Percentiles rank a stretch among this genome's conserved stretches.
Evolutionary conservation across 768 basidiomycete genomes (phyloP).

Genomic region (Jaapia argillacea): DNA sequence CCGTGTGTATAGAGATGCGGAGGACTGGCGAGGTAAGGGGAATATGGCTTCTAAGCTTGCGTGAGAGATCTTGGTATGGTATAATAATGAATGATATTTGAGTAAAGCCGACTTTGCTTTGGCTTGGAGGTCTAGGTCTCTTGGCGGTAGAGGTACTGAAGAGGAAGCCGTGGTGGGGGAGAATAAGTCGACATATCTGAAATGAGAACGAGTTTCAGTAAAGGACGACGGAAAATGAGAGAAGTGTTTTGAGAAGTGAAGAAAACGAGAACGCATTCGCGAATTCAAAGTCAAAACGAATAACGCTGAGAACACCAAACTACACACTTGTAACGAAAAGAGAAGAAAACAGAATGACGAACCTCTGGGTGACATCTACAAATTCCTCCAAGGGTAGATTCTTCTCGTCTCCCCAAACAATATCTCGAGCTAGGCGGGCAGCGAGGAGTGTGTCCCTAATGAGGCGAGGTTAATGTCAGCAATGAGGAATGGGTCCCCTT

Average conservation of each 20-base stretch:
- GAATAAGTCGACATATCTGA: too few species aligned
- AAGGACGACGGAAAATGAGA: too few species aligned
- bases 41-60: slow-evolving; percentile 32
- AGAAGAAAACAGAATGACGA: too few species aligned
- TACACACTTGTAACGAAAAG: too few species aligned
- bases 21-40: slow-evolving; percentile 26
- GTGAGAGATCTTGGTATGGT: slow-evolving; percentile 41
- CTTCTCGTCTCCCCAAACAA: slow-evolving; percentile 43
- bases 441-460: slow-evolving; percentile 52
- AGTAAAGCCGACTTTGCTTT: slow-evolving; percentile 28
- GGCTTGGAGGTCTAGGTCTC: neutral
- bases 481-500: too few species aligned
- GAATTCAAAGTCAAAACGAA: too few species aligned
- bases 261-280: too few species aligned
- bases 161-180: too few species aligned
- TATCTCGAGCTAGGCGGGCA: slow-evolving; percentile 43
- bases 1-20: slow-evolving; percentile 11
- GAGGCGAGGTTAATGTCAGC: slow-evolving; percentile 3
- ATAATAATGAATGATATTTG: slow-evolving; percentile 46
- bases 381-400: slow-evolving; percentile 38
- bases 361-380: slow-evolving; percentile 51
- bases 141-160: too few species aligned
- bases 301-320: too few species aligned
- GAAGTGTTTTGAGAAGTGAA: too few species aligned
- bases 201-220: too few species aligned